phyloP scores from a whole-genome alignment of 2,329 filamentous ascomycete species.

The Sarocladium oryzae region DNA sequence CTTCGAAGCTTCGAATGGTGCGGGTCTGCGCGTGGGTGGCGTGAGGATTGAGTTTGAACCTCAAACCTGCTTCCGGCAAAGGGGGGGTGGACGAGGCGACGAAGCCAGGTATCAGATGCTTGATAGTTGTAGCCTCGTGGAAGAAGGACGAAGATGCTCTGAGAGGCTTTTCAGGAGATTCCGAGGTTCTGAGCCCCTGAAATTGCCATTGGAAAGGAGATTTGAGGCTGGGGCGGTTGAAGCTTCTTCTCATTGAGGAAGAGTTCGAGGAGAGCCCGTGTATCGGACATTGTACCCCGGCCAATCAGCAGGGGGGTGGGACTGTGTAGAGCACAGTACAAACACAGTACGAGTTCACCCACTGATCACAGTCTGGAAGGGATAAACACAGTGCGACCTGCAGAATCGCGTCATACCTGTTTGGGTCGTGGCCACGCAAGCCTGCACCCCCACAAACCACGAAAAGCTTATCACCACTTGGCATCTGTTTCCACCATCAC shows the following conservation, averaged over 20 bases:
- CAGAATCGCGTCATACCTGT: background rate
- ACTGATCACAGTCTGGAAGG: too few species aligned
- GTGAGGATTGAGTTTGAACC: background rate
- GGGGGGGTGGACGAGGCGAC: background rate
- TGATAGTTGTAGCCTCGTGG: too few species aligned
- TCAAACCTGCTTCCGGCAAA: background rate
- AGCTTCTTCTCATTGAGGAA: background rate
- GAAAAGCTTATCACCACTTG: constrained; percentile 6
- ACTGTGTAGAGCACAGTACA: background rate
- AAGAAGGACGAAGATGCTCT: too few species aligned
- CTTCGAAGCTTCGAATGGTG: constrained; percentile 1
- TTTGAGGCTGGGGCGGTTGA: background rate
- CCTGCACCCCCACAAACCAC: constrained; percentile 2
- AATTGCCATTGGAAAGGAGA: background rate
- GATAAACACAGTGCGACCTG: background rate
- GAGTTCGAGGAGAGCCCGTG: background rate
- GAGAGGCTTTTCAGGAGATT: background rate
- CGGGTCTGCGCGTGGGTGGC: background rate
- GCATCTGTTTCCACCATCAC: background rate
- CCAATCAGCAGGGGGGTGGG: background rate
- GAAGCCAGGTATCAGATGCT: background rate
- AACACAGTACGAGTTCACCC: too few species aligned
- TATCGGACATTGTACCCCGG: background rate
- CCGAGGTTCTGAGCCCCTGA: background rate
- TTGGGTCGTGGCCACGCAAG: constrained; percentile 5